Evolutionary conservation across 2,329 filamentous ascomycete genomes (phyloP).

Genomic region (Colletotrichum shisoi): DNA sequence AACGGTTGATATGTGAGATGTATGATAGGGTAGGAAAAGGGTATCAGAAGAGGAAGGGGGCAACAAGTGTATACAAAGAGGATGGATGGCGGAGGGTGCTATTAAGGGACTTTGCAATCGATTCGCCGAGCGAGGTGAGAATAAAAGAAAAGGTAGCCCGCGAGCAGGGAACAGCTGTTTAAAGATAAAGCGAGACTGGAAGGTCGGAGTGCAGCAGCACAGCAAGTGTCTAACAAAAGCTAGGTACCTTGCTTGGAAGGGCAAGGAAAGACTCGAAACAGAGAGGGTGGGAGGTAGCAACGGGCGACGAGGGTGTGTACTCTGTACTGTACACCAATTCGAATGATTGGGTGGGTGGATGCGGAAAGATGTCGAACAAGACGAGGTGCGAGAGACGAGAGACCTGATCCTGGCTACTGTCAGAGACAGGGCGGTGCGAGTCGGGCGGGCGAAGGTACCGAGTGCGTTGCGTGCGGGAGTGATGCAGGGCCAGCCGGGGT

Average conservation of each 20-base stretch:
- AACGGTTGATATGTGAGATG: not conserved
- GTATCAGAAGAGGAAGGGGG: conserved; percentile 23
- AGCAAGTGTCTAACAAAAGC: conserved; percentile 27
- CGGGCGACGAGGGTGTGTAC: conserved; percentile 26
- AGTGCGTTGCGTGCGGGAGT: not conserved
- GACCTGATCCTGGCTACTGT: conserved; percentile 19
- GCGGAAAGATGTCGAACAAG: conserved; percentile 30
- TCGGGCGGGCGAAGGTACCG: conserved; percentile 10
- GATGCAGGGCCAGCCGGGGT: conserved; percentile 13
- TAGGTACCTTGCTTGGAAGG: conserved; percentile 28
- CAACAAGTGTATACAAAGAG: conserved; percentile 12
- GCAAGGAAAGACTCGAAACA: conserved; percentile 21
- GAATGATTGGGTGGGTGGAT: conserved; percentile 34
- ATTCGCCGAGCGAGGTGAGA: conserved; percentile 11
- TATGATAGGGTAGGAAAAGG: not conserved
- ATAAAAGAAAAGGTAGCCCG: conserved; percentile 4
- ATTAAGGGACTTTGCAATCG: conserved; percentile 25
- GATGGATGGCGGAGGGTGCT: conserved; percentile 33
- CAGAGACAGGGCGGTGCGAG: conserved; percentile 24
- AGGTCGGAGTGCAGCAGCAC: conserved; percentile 31
- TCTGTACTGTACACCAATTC: conserved; percentile 25
- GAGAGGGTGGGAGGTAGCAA: conserved; percentile 31
- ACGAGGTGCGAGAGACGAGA: conserved; percentile 9
- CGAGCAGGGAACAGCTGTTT: conserved; percentile 35
- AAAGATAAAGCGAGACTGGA: conserved; percentile 1